A percentile compares a stretch with the other conserved stretches of the same genome.
phyloP scores from a whole-genome alignment of 257 asterid genomes.

The Penstemon barbatus region DNA sequence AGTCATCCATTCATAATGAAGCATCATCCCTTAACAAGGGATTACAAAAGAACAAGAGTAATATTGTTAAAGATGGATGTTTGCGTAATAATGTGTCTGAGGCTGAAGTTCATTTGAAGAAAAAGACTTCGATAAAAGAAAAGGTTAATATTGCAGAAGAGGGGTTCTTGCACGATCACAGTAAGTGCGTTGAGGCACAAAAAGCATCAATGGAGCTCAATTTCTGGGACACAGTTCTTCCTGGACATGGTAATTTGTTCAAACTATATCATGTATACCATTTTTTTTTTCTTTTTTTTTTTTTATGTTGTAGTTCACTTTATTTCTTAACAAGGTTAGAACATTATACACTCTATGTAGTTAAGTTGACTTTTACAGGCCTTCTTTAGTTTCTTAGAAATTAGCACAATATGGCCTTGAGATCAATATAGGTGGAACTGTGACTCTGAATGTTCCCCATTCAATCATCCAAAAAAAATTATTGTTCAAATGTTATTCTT shows the following conservation, averaged over 20 bases:
- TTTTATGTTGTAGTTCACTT: slow-evolving; percentile 21
- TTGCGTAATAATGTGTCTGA: slow-evolving; percentile 33
- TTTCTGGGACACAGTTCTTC: slow-evolving; percentile 62
- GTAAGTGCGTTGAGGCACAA: slow-evolving; percentile 64
- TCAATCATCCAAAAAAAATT: not conserved
- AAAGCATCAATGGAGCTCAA: slow-evolving; percentile 23
- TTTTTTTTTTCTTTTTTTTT: not conserved
- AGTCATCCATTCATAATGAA: slow-evolving; percentile 39
- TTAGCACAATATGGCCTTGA: not conserved
- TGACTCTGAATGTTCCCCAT: not conserved
- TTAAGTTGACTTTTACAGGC: not conserved
- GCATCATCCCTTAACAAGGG: slow-evolving; percentile 42
- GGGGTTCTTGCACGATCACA: slow-evolving; percentile 66
- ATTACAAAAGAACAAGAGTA: slow-evolving; percentile 37
- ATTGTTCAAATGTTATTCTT: not conserved
- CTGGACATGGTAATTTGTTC: slow-evolving; percentile 56
- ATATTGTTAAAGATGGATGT: slow-evolving; percentile 36
- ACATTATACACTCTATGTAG: not conserved
- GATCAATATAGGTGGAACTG: not conserved
- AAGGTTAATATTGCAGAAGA: slow-evolving; percentile 49
- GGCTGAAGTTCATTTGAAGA: slow-evolving; percentile 36
- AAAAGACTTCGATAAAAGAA: slow-evolving; percentile 25
- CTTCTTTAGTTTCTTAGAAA: not conserved
- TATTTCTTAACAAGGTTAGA: slow-evolving; percentile 1
- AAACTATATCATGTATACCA: not conserved